A percentile compares a stretch with the other conserved stretches of the same genome.
Evolutionary conservation across 1,139 yeast species (phyloP).

Genomic region (Kluyveromyces sp.): DNA sequence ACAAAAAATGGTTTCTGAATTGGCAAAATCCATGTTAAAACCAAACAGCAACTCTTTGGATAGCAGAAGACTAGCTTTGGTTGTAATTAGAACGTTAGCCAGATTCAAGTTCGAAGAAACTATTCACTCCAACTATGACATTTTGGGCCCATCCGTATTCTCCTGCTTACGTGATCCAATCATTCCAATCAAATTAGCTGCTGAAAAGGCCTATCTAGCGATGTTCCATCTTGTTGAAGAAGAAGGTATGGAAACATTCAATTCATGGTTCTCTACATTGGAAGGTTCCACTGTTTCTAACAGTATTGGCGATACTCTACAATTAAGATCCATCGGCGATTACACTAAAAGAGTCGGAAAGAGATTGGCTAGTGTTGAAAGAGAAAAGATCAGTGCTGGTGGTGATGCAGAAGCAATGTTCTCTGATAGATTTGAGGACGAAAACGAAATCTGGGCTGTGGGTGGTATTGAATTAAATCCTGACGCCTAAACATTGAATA

Average conservation of each 20-base stretch:
- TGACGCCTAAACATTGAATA: constrained; percentile 6
- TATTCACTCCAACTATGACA: constrained; percentile 46
- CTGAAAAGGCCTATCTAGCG: constrained; percentile 82
- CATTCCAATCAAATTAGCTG: constrained; percentile 89
- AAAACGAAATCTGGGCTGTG: constrained; percentile 78
- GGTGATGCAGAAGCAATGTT: constrained; percentile 84
- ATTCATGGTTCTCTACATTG: constrained; percentile 45
- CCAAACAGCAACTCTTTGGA: constrained; percentile 66
- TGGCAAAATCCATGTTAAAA: constrained; percentile 42
- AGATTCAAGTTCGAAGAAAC: constrained; percentile 46
- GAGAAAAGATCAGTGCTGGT: constrained; percentile 81
- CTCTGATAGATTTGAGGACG: constrained; percentile 83
- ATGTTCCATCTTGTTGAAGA: constrained; percentile 69
- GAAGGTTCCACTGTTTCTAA: constrained; percentile 30
- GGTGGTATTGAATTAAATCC: constrained; percentile 51
- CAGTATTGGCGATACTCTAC: constrained; percentile 43
- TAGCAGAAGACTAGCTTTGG: constrained; percentile 71
- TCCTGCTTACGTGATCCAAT: constrained; percentile 75
- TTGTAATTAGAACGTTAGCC: constrained; percentile 67
- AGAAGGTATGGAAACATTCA: constrained; percentile 47
- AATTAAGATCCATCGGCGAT: constrained; percentile 72
- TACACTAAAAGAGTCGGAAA: constrained; percentile 82
- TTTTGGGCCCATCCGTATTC: constrained; percentile 67
- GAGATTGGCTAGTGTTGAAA: constrained; percentile 75
- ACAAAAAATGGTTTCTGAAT: constrained; percentile 37